phyloP scores from a whole-genome alignment of 208 protist genomes.

The Trypanosoma scelopori region DNA sequence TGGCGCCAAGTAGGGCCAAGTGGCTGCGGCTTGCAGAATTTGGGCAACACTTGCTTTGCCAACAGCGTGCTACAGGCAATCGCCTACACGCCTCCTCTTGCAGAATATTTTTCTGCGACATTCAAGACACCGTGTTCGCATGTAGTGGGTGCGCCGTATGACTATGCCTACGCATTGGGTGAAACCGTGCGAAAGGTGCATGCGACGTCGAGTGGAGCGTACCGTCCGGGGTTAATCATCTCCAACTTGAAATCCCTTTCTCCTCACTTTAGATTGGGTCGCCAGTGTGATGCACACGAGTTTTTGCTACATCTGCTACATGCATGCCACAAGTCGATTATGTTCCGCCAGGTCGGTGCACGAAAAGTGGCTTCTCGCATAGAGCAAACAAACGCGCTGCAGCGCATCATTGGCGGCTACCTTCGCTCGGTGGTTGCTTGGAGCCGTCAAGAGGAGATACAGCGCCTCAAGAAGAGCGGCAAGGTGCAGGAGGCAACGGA shows the following conservation, averaged over 20 bases:
- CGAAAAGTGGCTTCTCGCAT: slow-evolving; percentile 64
- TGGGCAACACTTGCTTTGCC: slow-evolving; percentile 92
- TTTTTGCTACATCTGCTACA: slow-evolving; percentile 84
- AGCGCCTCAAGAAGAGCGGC: slow-evolving; percentile 56
- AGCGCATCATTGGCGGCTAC: slow-evolving; percentile 81
- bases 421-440: slow-evolving; percentile 85
- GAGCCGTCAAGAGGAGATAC: slow-evolving; percentile 75
- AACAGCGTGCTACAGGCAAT: slow-evolving; percentile 89
- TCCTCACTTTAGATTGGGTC: slow-evolving; percentile 74
- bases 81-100: slow-evolving; percentile 79
- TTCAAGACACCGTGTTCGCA: slow-evolving; percentile 58
- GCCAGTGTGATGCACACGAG: slow-evolving; percentile 91
- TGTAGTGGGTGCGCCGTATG: slow-evolving; percentile 55
- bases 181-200: slow-evolving; percentile 78
- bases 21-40: slow-evolving; percentile 76
- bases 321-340: slow-evolving; percentile 72
- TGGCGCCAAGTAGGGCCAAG: slow-evolving; percentile 56
- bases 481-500: slow-evolving; percentile 79
- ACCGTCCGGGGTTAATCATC: slow-evolving; percentile 60
- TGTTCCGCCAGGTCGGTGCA: slow-evolving; percentile 71
- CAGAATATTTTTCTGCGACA: slow-evolving; percentile 75
- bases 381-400: slow-evolving; percentile 74
- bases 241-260: slow-evolving; percentile 64
- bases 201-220: slow-evolving; percentile 30
- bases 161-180: slow-evolving; percentile 83